Base-by-base conservation (phyloP, 495 filamentous ascomycete species). In the Xylaria acuta region DNA sequence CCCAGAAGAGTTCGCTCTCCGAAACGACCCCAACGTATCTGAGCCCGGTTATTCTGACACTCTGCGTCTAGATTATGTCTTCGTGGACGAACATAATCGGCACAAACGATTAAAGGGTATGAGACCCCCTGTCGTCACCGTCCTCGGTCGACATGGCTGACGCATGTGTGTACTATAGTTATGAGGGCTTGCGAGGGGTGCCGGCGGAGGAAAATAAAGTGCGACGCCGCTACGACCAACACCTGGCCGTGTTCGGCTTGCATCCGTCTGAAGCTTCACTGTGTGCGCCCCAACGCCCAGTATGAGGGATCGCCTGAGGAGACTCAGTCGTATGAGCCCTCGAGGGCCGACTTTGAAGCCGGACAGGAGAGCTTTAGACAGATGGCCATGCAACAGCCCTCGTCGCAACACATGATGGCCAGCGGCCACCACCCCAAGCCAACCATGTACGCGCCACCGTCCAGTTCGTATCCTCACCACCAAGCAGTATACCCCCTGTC, bases 181-280 rank as follows among this genome's bases (percentile, higher is more conserved):
- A 98, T 98, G 95, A 92, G 96, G 82, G 96, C 96, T 25, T 99
- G 96, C 79, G 97, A 98, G 84, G 97, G 96, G 40, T 99, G 96
- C 77, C 88, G 96, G 71, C 91, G 94, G 81, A 87, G 92, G 64
- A 94, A 94, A 78, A 94, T 99, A 77, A 97, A 98, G 78, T 99
- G 96, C 80, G 96, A 99, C 86, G 95, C 96, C 69, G 96, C 95
- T 27, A 97, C 96, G 30, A 98, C 95, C 22, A 98, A 99, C 82
- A 92, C 94, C 34, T 99, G 96, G 96, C 96, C 96, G 14, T 99
- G 96, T 79, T 94, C 94, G 69, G 94, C 96, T 47, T 99, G 96
- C 79, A 90, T 93, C 64, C 91, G 96, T 62, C 84, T 98, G 66
- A 98, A 98, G 83, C 86, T 98, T 72, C 92, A 95, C 73, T 99